Base-by-base conservation (phyloP, 306 rosid species). In the Prinsepia uniflora region DNA sequence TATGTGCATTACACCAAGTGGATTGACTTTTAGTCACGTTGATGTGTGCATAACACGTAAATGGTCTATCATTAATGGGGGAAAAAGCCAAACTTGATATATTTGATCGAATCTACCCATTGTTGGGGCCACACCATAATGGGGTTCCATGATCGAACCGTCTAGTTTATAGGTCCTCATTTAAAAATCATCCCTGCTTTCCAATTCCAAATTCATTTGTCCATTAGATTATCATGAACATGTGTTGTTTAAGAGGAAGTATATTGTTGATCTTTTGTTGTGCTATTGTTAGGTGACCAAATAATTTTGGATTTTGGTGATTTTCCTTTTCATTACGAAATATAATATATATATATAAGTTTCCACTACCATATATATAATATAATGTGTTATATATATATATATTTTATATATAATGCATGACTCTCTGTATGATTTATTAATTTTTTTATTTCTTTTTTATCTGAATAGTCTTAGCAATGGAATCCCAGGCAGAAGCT, bases 401-500 rank as follows among this genome's bases (percentile, higher is more conserved):
- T 30, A 1, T n/a, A n/a, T n/a, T n/a, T 10, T 18, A 18, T 17
- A 19, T 17, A 30, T 30, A 1, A 6, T 44, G 30, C 7, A 3
- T 52, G 43, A 8, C 20, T n/a, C 50, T 46, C 4, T 10, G 12
- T 2, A 30, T 30, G 36, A 1, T 30, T 1, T 30, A 60, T n/a
- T 49, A 49, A 58, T 18, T 36, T 46, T 62, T 78, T 57, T 68
- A 22, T 74, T 80, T 79, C 4, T 13, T 55, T 71, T 72, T 69
- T 22, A 60, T 83, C 53, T 67, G 80, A 59, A 54, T 74, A 93
- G 98, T 90, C 76, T 7, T 93, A 87, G 82, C 97, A 39, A 93
- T 93, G 98, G 98, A 93, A 81, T 93, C 98, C 61, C 90, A 90
- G 79, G 97, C 96, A 47, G 97, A 93, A 84, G 98, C 98, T 84